Base-by-base conservation (phyloP, 148 eudicot species). In the Polygonum maritimum region DNA sequence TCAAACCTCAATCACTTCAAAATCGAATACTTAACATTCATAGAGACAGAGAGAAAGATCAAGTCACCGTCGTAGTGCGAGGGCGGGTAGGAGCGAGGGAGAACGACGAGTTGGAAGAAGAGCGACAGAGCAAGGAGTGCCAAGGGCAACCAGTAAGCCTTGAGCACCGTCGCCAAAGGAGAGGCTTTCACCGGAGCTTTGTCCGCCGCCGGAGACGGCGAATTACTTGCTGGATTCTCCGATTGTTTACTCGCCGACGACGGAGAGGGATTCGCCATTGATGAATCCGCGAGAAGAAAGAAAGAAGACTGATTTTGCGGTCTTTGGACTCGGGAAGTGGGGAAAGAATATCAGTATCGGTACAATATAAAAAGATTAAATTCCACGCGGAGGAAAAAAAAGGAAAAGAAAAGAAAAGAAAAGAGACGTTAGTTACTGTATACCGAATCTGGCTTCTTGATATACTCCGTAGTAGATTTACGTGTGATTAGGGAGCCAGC, bases 31-130 rank as follows among this genome's bases (percentile, higher is more conserved):
- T 63, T 9, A 15, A 44, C 21, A 2, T 6, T 38, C 39, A 40
- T 22, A 40, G 51, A 58, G 7, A 74, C 45, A 35, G 45, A 40
- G 79, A 71, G 60, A 31, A 8, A 4, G 16, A 41, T 62, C 26
- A 11, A 81, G 48, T 35, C 10, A 93, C 98, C 96, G 22, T 91
- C 91, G 79, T 93, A 93, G 76, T 91, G 91, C 69, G 94, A 87
- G 55, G 85, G 81, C 18, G 98, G 98, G 44, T 80, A 93, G 1
- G 89, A 82, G 19, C 78, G 78, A 5, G 98, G 98, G 21, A 91
- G 76, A 52, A 88, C 83, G 47, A 89, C 63, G 35, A 91, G 82
- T 77, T 93, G 98, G 74, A 81, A 87, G 81, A 84, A 73, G 54
- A 93, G n/a, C 48, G 88, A 83, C n/a, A 81, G 80, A 11, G 78